Base-by-base conservation (phyloP, 1,284 basidiomycete species). In the Phellopilus nigrolimitatus region DNA sequence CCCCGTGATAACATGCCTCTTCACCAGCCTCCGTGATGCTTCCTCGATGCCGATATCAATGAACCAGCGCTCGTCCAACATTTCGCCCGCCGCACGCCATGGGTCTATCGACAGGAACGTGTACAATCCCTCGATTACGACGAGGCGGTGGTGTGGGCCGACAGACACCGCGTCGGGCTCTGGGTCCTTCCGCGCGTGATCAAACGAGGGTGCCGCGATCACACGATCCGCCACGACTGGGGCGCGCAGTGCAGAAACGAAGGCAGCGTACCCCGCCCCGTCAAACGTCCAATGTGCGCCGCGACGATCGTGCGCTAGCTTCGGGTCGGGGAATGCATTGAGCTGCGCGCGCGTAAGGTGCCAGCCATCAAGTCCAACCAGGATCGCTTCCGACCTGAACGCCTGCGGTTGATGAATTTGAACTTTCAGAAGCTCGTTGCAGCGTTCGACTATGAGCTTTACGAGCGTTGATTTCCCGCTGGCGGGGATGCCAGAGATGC, bases 111-210 rank as follows among this genome's bases (percentile, higher is more conserved):
- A 74, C 17, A 93, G 75, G 54, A 91, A 79, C 4, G 82, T 78
- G 66, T 95, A 94, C 7, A 95, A 69, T 0, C 93, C 91, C 67
- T 95, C 91, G 54, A 95, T 78, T 52, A 95, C 65, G 48, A 95
- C 75, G 47, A 95, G 76, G 3, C 85, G 79, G 60, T 94, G 83
- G 27, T 69, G 57, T 0, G 84, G 78, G 22, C 69, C 61, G 22
- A 97, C 77, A 0, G 68, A 62, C 10, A 85, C 65, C 22, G 78
- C 73, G 47, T 80, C 71, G 1, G 75, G 74, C 0, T 71, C 70
- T 0, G 80, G 80, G 59, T 88, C 82, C 62, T 84, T 88, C 24
- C 85, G 64, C 1, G 83, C 76, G 56, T 83, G 72, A 46, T 90
- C 82, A 62, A 95, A 95, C 0, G 83, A 80, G 0, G 88, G 88